Conservation (phyloP, 129 eudicot species). For the Flaveria brownii region DNA sequence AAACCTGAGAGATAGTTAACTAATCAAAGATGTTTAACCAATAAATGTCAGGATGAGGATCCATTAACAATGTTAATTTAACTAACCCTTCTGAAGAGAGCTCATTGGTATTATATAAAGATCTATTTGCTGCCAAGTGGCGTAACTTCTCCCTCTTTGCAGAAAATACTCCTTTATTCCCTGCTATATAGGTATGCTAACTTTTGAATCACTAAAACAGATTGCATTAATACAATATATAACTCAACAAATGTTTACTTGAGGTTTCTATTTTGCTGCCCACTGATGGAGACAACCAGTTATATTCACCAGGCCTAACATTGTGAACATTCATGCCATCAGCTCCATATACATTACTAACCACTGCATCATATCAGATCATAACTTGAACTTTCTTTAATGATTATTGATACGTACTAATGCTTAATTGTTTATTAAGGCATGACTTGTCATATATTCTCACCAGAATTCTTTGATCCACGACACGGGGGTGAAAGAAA, state of each 20-base stretch:
- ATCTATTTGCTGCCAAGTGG: slow-evolving; percentile 50
- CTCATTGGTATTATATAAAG: slow-evolving; percentile 42
- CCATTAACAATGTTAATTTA: slow-evolving; percentile 13
- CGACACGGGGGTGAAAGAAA: slow-evolving; percentile 39
- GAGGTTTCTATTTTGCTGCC: slow-evolving; percentile 32
- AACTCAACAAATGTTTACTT: slow-evolving; percentile 34
- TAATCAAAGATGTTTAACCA: slow-evolving; percentile 10
- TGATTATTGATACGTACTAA: slow-evolving; percentile 3
- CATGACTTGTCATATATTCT: slow-evolving; percentile 16
- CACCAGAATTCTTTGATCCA: slow-evolving; percentile 38
- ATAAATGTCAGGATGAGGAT: slow-evolving; percentile 7
- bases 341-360: slow-evolving; percentile 20
- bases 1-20: slow-evolving; percentile 46
- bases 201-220: not conserved
- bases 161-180: slow-evolving; percentile 55
- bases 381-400: not conserved
- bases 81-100: slow-evolving; percentile 62
- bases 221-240: not conserved
- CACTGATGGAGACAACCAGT: slow-evolving; percentile 35
- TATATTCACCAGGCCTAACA: slow-evolving; percentile 31
- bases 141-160: slow-evolving; percentile 57
- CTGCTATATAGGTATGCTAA: slow-evolving; percentile 34
- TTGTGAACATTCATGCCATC: slow-evolving; percentile 14
- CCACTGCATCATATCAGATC: slow-evolving; percentile 19
- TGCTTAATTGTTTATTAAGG: not conserved